Evolutionary conservation across 2,329 filamentous ascomycete genomes (phyloP).

Genomic region (Plenodomus lindquistii): DNA sequence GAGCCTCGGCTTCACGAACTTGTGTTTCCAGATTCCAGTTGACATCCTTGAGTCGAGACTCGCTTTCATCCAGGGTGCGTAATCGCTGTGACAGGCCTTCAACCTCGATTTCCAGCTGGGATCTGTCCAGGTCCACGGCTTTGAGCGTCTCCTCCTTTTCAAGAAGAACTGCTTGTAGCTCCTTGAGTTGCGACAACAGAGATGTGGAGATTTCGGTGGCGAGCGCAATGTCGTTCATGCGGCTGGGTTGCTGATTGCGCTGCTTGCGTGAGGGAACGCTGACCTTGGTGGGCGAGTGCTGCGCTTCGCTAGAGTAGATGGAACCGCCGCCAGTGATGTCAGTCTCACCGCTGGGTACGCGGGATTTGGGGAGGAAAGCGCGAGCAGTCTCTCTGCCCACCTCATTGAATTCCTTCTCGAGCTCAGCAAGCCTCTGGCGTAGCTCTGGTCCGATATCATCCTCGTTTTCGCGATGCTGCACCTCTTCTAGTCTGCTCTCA

Average conservation of each 20-base stretch:
- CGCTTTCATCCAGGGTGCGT: conserved; percentile 84
- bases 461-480: conserved; percentile 72
- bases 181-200: conserved; percentile 88
- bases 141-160: conserved; percentile 89
- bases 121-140: conserved; percentile 72
- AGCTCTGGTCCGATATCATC: conserved; percentile 81
- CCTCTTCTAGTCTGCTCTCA: conserved; percentile 77
- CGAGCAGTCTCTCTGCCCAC: conserved; percentile 87
- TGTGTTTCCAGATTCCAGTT: conserved; percentile 97
- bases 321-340: conserved; percentile 40
- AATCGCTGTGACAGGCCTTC: conserved; percentile 80
- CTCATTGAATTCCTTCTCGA: conserved; percentile 95
- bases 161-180: conserved; percentile 79
- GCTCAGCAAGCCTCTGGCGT: conserved; percentile 77
- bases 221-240: conserved; percentile 95
- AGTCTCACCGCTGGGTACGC: conserved; percentile 64
- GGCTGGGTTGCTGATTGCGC: conserved; percentile 84
- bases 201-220: conserved; percentile 98
- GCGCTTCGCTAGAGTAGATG: conserved; percentile 78
- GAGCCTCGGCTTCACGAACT: conserved; percentile 77
- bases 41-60: conserved; percentile 95
- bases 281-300: conserved; percentile 85
- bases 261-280: conserved; percentile 84
- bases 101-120: conserved; percentile 78
- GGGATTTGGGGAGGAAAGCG: conserved; percentile 81